These are phyloP conservation scores for Amanita rimosa DNA, from an alignment of 768 basidiomycete species.

Conservation along the genomic window DNA sequence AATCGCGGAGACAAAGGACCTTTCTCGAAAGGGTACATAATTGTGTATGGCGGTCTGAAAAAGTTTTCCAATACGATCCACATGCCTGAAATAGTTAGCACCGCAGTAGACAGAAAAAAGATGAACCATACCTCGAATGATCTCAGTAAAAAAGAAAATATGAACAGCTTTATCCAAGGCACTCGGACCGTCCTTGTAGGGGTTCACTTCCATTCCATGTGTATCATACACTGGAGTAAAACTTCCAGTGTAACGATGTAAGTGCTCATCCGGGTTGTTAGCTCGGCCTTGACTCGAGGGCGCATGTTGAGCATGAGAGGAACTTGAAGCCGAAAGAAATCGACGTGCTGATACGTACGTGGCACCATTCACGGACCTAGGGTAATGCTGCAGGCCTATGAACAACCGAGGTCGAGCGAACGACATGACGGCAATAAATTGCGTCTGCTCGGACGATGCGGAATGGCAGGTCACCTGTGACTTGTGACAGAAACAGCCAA, in stretches of 20 bases:
- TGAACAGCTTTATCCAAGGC: slow-evolving; percentile 95
- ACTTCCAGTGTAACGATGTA: slow-evolving; percentile 14
- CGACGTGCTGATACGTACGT: slow-evolving; percentile 32
- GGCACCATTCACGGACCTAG: slow-evolving; percentile 21
- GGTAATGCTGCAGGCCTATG: slow-evolving; percentile 40
- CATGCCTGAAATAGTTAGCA: slow-evolving; percentile 57
- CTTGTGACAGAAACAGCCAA: slow-evolving; percentile 27
- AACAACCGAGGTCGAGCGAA: slow-evolving; percentile 40
- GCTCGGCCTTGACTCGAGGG: slow-evolving; percentile 19
- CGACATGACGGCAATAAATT: slow-evolving; percentile 40
- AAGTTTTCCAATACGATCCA: slow-evolving; percentile 92
- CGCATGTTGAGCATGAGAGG: slow-evolving; percentile 25
- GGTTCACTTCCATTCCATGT: slow-evolving; percentile 45
- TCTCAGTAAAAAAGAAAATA: slow-evolving; percentile 98
- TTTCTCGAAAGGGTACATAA: slow-evolving; percentile 98
- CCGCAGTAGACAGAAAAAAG: neutral
- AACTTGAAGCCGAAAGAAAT: slow-evolving; percentile 34
- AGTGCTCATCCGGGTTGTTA: slow-evolving; percentile 25
- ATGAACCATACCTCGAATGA: slow-evolving; percentile 62
- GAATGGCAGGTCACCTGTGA: slow-evolving; percentile 26
- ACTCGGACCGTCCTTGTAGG: slow-evolving; percentile 71
- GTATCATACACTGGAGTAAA: slow-evolving; percentile 21
- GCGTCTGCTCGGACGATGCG: slow-evolving; percentile 16
- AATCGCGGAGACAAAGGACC: slow-evolving; percentile 96
- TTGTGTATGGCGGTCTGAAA: slow-evolving; percentile 94